Base-by-base conservation (phyloP, 768 basidiomycete genomes). In the Gymnopilus dilepis region DNA sequence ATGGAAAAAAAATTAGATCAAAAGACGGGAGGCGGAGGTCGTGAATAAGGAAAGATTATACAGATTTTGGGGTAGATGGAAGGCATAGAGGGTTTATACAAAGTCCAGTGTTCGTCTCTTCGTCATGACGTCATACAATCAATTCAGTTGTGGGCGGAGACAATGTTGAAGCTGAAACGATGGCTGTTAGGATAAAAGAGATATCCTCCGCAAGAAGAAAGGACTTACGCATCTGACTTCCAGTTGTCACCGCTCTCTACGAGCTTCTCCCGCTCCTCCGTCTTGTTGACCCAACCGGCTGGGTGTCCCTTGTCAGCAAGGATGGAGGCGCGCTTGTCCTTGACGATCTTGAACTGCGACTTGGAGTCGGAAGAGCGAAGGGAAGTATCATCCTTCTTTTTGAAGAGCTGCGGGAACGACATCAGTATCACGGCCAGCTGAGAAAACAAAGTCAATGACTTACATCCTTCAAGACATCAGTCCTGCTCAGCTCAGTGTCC, bases 271-370 rank as follows among this genome's bases (percentile, higher is more conserved):
- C 76, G 77, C 71, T 81, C 82, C 21, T 75, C 74, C 9, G 77
- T 74, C 24, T 87, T 84, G 67, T 87, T 88, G 19, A 90, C 84
- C 87, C 90, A 92, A 4, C 91, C 89, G 7, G 84, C 74, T 7
- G 91, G 87, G 60, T 89, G 84, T 0, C 91, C 89, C 40, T 80
- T 77, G 21, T 84, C 76, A 4, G 83, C 81, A 38, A 96, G 73
- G 42, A 96, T 72, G 42, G 88, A 90, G 48, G 91, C 77, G 28
- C 88, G 80, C 77, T 90, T 90, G 62, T 87, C 82, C 15, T 80
- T 78, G 5, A 95, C 89, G 34, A 97, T 83, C 77, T 92, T 92
- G 82, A 97, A 95, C 64, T 91, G 88, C 7, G 87, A 86, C 24
- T 58, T 56, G 2, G 75, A 66, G n/a, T 41, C 51, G n/a, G 52